A percentile compares a stretch with the other conserved stretches of the same genome.
phyloP scores from a whole-genome alignment of 768 basidiomycete species.

The Boletus bicolor region DNA sequence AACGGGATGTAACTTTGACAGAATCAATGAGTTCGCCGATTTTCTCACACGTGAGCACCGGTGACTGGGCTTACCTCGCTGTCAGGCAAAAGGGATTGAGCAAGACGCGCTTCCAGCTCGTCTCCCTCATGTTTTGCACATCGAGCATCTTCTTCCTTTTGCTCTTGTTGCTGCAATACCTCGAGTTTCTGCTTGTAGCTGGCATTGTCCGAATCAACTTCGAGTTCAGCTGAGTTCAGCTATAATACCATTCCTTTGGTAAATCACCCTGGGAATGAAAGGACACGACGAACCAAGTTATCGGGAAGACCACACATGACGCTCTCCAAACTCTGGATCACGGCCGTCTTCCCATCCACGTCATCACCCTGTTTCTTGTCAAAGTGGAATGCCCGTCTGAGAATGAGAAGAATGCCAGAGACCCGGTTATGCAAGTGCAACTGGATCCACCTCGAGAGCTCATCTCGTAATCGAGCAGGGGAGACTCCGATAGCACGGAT shows the following conservation, averaged over 20 bases:
- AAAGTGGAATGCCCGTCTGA: constrained; percentile 95
- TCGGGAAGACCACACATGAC: constrained; percentile 93
- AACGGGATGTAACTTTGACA: constrained; percentile 61
- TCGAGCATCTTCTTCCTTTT: constrained; percentile 90
- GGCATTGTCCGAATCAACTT: constrained; percentile 90
- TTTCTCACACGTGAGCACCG: neutral
- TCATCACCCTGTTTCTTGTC: constrained; percentile 70
- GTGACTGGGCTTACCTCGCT: constrained; percentile 61
- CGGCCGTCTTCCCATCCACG: constrained; percentile 78
- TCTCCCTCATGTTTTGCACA: constrained; percentile 78
- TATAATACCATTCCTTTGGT: constrained; percentile 28
- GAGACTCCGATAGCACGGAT: constrained; percentile 87
- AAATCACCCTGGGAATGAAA: neutral
- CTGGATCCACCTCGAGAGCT: constrained; percentile 89
- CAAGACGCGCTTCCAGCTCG: constrained; percentile 74
- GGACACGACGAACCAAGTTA: constrained; percentile 65
- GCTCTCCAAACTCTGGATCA: constrained; percentile 80
- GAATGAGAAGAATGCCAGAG: constrained; percentile 88
- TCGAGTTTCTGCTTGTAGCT: constrained; percentile 98
- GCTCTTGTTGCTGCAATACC: constrained; percentile 95
- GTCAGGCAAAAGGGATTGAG: constrained; percentile 81
- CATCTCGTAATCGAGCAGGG: constrained; percentile 84
- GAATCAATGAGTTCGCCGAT: neutral
- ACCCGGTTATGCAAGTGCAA: constrained; percentile 88
- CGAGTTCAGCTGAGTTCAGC: constrained; percentile 96